Evolutionary conservation across 768 basidiomycete genomes (phyloP), one percentile per base, ranked within the genome.

Genomic region (Boletellus ananiceps): DNA sequence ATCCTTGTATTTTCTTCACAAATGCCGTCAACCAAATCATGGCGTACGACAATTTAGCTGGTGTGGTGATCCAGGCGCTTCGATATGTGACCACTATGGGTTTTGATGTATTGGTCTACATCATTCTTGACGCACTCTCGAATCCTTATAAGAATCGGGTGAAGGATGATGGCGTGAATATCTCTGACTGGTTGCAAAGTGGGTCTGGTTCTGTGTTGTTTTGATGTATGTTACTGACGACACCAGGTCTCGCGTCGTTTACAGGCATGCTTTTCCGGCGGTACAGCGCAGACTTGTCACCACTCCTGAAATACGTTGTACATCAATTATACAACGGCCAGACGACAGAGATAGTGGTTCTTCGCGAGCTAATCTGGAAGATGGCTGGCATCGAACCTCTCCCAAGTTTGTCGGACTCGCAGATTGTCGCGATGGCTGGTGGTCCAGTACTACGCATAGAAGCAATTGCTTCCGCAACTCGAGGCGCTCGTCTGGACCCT

Each of bases 381-480:
- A 95, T 97, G 92, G 87, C 93, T 5, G 93, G 89, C 4, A 90
- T 96, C 50, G 87, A 95, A 60, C 91, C 93, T 4, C 72, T 96
- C 44, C 89, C 91, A 0, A 93, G 85, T 64, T 71, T 97, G 33
- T 89, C 93, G 0, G 92, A 96, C 52, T 75, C 83, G 0, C 94
- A 98, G 66, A 82, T 98, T 44, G 67, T 77, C 35, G 91, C 91
- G 5, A 94, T 96, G 83, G 90, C 88, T 6, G 92, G 94, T 40
- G 96, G 96, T 4, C 83, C 88, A 4, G 77, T 81, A 23, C 77
- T 99, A 46, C 83, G 93, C 27, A 84, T 86, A 37, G 95, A 98
- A 71, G 88, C 91, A 2, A 78, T 92, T 12, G 87, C 89, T n/a
- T 89, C 88, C 1, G 60, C 69, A 14, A 80, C 84, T 11, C 84